Conservation (phyloP, 2,329 filamentous ascomycete species). For the Botrytis hyacinthi region DNA sequence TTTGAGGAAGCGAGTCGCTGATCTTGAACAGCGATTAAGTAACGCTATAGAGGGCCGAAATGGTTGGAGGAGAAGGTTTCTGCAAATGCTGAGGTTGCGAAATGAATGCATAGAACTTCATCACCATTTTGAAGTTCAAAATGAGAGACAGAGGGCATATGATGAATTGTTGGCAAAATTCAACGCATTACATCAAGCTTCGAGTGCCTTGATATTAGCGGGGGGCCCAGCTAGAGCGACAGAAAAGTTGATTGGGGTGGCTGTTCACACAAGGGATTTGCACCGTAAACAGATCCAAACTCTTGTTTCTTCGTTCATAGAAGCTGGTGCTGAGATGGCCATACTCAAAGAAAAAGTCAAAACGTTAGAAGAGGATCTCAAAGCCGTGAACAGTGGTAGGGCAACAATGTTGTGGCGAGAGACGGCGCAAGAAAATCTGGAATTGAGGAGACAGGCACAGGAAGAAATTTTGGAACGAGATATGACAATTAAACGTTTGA, state of each 20-base stretch:
- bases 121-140: not conserved
- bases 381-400: not conserved
- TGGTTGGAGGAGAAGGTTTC: not conserved
- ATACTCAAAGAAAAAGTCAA: not conserved
- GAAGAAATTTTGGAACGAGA: conserved; percentile 5
- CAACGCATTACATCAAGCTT: not conserved
- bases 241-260: not conserved
- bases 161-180: not conserved
- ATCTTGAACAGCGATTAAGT: not conserved
- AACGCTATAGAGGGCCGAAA: no score
- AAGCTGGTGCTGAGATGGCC: not conserved
- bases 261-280: not conserved
- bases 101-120: not conserved
- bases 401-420: not conserved
- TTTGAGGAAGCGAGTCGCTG: not conserved
- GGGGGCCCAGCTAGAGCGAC: not conserved
- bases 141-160: not conserved
- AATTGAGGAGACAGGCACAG: not conserved
- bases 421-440: not conserved
- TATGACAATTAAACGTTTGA: not conserved
- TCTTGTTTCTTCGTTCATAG: not conserved
- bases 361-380: not conserved
- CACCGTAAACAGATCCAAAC: not conserved
- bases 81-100: not conserved
- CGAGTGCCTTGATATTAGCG: not conserved